A percentile compares a stretch with the other conserved stretches of the same genome.
Conservation (phyloP, 495 filamentous ascomycete genomes). For the Penicillium alfredii region DNA sequence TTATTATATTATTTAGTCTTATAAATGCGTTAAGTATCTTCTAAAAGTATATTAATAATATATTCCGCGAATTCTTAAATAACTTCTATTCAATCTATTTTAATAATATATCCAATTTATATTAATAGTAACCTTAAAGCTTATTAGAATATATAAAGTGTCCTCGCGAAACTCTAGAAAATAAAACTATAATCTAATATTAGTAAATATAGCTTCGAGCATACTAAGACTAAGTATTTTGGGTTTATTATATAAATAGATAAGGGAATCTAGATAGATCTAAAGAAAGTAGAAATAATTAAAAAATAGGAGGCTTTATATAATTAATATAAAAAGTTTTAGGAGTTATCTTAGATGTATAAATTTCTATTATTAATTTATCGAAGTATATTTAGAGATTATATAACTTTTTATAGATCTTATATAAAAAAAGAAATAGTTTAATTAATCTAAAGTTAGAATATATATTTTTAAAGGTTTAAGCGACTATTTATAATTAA, state of each 20-base stretch:
- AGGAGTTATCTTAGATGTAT: not conserved
- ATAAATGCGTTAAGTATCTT: conserved; percentile 9
- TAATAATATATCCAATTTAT: not conserved
- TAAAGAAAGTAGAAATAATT: not conserved
- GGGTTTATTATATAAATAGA: not conserved
- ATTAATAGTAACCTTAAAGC: not conserved
- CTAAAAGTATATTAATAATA: conserved; percentile 1
- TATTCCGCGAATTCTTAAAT: not conserved
- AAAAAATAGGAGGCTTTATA: not conserved
- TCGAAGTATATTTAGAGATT: not conserved
- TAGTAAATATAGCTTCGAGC: not conserved
- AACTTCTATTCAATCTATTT: not conserved
- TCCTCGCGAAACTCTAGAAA: not conserved
- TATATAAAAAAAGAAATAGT: not conserved
- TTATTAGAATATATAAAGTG: not conserved
- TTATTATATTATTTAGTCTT: conserved; percentile 13
- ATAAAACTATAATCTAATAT: not conserved
- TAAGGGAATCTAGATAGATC: not conserved
- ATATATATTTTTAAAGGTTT: not conserved
- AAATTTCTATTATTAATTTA: not conserved
- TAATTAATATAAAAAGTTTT: not conserved
- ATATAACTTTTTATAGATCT: not conserved
- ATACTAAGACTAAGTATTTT: not conserved
- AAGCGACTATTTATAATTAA: not conserved
- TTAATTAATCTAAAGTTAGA: not conserved